A percentile compares a stretch with the other conserved stretches of the same genome.
These are phyloP conservation scores for Hyphopichia khmerensis DNA, from an alignment of 1,139 yeast genomes.

Conservation along the genomic window DNA sequence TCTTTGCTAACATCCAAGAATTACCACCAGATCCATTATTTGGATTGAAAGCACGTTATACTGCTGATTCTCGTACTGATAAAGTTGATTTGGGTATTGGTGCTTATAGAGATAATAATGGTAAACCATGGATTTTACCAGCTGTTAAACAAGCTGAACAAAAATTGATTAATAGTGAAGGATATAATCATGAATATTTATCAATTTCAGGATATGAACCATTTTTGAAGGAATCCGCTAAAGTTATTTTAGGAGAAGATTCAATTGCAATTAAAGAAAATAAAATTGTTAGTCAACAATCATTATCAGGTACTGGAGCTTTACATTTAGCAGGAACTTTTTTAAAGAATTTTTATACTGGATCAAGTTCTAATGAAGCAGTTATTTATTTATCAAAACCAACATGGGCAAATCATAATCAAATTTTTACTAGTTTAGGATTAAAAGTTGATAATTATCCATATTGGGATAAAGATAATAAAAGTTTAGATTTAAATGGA, in stretches of 20 bases:
- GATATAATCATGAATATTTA: slow-evolving; percentile 87
- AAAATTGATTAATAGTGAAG: slow-evolving; percentile 45
- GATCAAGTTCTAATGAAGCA: slow-evolving; percentile 20
- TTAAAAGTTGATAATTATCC: slow-evolving; percentile 69
- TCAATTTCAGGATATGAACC: slow-evolving; percentile 76
- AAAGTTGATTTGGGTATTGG: slow-evolving; percentile 95
- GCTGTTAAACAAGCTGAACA: slow-evolving; percentile 78
- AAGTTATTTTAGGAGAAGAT: slow-evolving; percentile 70
- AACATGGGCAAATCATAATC: slow-evolving; percentile 95
- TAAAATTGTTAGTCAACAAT: slow-evolving; percentile 74
- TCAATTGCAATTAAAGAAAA: slow-evolving; percentile 53
- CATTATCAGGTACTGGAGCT: slow-evolving; percentile 95
- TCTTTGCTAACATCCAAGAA: slow-evolving; percentile 49
- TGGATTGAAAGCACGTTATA: slow-evolving; percentile 75
- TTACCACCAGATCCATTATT: slow-evolving; percentile 81
- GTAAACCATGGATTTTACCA: slow-evolving; percentile 93
- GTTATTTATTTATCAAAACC: slow-evolving; percentile 80
- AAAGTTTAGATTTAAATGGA: slow-evolving; percentile 67
- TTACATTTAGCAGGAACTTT: slow-evolving; percentile 84
- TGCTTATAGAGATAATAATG: slow-evolving; percentile 90
- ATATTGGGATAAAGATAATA: slow-evolving; percentile 65
- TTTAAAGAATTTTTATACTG: slow-evolving; percentile 54
- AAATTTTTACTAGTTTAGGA: slow-evolving; percentile 71
- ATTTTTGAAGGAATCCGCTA: slow-evolving; percentile 74
- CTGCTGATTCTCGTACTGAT: slow-evolving; percentile 58